phyloP scores from a whole-genome alignment of 768 basidiomycete species.

The Cantharellus cinnabarinus region DNA sequence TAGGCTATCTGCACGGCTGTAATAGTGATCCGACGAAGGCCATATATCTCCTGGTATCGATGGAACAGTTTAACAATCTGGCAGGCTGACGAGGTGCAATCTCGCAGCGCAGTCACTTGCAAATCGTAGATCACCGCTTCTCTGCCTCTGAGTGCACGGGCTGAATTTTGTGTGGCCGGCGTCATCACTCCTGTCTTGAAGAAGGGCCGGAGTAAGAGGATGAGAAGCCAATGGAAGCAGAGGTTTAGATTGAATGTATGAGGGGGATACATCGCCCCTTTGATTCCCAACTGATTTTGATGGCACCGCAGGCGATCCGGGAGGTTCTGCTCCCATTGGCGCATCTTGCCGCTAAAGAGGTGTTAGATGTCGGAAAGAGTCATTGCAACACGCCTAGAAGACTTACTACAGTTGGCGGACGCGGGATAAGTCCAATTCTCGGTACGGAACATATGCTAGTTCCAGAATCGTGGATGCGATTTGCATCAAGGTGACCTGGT shows the following conservation, averaged over 20 bases:
- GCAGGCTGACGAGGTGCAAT: not conserved
- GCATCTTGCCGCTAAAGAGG: not conserved
- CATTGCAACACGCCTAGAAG: too few species aligned
- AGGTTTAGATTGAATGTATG: not conserved
- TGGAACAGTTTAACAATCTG: not conserved
- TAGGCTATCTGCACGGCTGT: not conserved
- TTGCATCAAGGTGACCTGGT: not conserved
- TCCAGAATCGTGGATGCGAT: not conserved
- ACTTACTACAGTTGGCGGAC: not conserved
- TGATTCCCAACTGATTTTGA: too few species aligned
- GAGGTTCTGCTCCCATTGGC: not conserved
- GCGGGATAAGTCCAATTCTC: not conserved
- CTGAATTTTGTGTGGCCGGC: not conserved
- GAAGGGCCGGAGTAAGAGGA: not conserved
- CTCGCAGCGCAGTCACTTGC: not conserved
- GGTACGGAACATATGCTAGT: not conserved
- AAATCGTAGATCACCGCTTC: not conserved
- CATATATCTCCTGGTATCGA: not conserved
- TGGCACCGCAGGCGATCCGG: not conserved
- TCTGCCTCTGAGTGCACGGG: not conserved
- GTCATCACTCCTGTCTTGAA: not conserved
- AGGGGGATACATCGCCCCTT: not conserved
- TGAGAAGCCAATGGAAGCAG: not conserved
- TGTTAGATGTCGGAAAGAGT: too few species aligned
- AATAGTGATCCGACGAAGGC: not conserved